Conservation (phyloP, 2,329 filamentous ascomycete species). For the Blastomyces parvus region DNA sequence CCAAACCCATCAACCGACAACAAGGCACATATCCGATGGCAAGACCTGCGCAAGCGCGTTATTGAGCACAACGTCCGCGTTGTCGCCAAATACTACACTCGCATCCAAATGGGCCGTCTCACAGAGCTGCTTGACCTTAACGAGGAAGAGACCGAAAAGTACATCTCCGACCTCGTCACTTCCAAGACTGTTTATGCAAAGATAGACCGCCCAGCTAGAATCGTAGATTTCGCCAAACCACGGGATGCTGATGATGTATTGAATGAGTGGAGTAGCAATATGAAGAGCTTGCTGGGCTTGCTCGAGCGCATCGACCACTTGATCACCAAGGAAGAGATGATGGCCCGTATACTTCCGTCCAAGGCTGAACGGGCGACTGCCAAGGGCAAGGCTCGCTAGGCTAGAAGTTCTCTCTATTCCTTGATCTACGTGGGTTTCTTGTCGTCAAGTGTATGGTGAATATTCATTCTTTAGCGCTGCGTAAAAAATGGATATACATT, state of each 20-base stretch:
- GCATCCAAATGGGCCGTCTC: constrained; percentile 83
- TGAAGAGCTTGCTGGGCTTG: constrained; percentile 81
- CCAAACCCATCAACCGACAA: constrained; percentile 54
- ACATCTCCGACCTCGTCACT: constrained; percentile 93
- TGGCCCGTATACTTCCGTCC: constrained; percentile 81
- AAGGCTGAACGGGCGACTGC: constrained; percentile 26
- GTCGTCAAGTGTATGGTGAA: background rate
- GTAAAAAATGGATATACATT: constrained; percentile 5
- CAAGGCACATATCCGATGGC: constrained; percentile 78
- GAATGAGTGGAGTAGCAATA: constrained; percentile 98
- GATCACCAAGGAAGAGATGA: constrained; percentile 99
- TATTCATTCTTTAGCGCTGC: background rate
- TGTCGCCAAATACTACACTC: constrained; percentile 96
- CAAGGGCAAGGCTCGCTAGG: constrained; percentile 32
- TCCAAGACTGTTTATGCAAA: constrained; percentile 97
- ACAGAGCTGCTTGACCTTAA: constrained; percentile 84
- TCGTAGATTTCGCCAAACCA: constrained; percentile 91
- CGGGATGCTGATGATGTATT: constrained; percentile 90
- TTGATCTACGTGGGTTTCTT: background rate
- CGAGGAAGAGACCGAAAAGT: constrained; percentile 96
- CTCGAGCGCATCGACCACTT: constrained; percentile 91
- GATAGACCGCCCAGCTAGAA: constrained; percentile 84
- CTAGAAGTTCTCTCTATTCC: constrained; percentile 13
- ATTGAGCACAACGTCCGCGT: constrained; percentile 99
- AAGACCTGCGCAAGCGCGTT: constrained; percentile 92